phyloP scores from a whole-genome alignment of 2,329 filamentous ascomycete genomes.

The Cytospora piceae region DNA sequence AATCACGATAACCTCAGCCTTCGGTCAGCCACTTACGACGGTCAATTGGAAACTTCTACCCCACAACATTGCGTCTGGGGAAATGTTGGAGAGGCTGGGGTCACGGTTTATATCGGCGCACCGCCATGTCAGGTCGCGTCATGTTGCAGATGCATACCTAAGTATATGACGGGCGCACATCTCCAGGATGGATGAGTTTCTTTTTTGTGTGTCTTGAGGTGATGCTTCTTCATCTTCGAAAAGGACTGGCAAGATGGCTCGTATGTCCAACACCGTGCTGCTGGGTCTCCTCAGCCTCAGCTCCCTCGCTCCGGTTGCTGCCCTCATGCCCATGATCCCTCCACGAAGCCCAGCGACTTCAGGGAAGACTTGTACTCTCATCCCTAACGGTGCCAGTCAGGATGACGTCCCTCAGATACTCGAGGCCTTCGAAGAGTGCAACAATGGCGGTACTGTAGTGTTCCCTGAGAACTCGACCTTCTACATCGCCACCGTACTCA shows the following conservation, averaged over 20 bases:
- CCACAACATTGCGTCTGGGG: neutral
- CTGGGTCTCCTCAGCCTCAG: conserved; percentile 17
- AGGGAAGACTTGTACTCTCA: conserved; percentile 34
- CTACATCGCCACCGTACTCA: conserved; percentile 53
- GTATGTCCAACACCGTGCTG: conserved; percentile 5
- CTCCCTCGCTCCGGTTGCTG: conserved; percentile 6
- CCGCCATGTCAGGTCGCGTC: conserved; percentile 4
- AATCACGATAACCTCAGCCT: conserved; percentile 12
- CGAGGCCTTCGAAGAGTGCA: conserved; percentile 35
- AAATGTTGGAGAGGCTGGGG: neutral
- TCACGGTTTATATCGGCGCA: conserved; percentile 3
- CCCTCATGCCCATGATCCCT: conserved; percentile 8
- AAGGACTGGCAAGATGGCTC: conserved; percentile 10
- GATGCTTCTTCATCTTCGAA: neutral
- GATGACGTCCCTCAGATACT: conserved; percentile 38
- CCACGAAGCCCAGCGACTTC: conserved; percentile 29
- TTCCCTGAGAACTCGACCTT: conserved; percentile 56
- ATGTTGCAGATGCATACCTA: neutral
- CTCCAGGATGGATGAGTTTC: neutral
- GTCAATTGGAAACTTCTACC: neutral
- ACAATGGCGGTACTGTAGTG: conserved; percentile 44
- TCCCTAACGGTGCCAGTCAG: conserved; percentile 27
- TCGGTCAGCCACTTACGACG: neutral
- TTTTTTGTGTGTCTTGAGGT: no score
- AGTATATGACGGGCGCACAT: neutral